Percentiles rank a stretch among this genome's conserved stretches.
These are phyloP conservation scores for Trichoderma citrinoviride DNA, from an alignment of 2,329 filamentous ascomycete genomes.

Conservation along the genomic window DNA sequence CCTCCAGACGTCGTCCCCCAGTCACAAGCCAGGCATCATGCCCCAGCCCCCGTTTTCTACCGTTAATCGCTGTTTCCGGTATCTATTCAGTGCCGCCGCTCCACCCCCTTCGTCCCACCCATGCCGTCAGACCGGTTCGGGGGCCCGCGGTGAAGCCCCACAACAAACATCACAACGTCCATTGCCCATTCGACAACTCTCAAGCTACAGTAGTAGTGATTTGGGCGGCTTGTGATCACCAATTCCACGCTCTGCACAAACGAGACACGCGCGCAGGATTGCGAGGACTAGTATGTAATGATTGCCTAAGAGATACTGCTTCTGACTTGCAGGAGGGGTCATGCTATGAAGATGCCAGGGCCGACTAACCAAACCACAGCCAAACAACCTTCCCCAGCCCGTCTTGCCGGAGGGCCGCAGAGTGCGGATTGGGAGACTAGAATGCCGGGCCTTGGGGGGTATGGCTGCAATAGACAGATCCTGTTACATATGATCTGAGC, in stretches of 20 bases:
- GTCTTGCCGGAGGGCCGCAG: too few species aligned
- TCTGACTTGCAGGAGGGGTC: neutral
- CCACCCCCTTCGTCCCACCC: neutral
- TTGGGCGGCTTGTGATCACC: neutral
- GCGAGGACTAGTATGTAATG: slow-evolving; percentile 19
- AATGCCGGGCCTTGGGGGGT: neutral
- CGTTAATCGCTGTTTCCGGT: slow-evolving; percentile 8
- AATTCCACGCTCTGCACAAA: neutral
- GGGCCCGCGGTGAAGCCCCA: slow-evolving; percentile 9
- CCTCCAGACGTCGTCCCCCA: neutral
- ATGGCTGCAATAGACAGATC: too few species aligned
- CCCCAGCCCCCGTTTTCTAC: neutral
- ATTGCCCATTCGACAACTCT: slow-evolving; percentile 5
- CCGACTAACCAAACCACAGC: too few species aligned
- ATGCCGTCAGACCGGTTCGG: slow-evolving; percentile 19
- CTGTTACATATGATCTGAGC: too few species aligned
- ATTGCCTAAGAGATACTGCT: slow-evolving; percentile 20
- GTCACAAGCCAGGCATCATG: neutral
- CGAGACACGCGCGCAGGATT: neutral
- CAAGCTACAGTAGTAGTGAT: too few species aligned
- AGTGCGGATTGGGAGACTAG: neutral
- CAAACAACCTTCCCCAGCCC: too few species aligned
- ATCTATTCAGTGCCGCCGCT: slow-evolving; percentile 11
- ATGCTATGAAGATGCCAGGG: slow-evolving; percentile 6
- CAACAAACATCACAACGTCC: neutral